Evolutionary conservation across 768 basidiomycete species (phyloP).

Genomic region (Mrakia hoshinonis): DNA sequence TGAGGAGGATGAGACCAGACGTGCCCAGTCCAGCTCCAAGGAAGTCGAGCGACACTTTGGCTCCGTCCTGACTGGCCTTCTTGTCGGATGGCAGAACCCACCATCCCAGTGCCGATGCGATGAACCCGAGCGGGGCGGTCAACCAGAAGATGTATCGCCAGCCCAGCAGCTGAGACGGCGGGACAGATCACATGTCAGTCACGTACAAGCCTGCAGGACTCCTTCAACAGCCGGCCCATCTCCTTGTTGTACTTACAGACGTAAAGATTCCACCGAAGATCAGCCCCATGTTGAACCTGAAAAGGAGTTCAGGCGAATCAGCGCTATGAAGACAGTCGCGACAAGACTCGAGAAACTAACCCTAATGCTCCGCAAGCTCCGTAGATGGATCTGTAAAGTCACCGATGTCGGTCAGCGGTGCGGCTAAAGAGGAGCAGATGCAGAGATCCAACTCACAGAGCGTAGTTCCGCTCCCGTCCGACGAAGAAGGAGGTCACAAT

Average conservation of each 20-base stretch:
- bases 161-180: not conserved
- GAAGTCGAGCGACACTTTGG: constrained; percentile 29
- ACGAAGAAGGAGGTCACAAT: constrained; percentile 28
- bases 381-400: too few species aligned
- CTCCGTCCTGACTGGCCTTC: not conserved
- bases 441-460: constrained; percentile 18
- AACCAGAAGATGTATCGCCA: constrained; percentile 16
- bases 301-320: not conserved
- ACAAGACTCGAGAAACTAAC: constrained; percentile 12
- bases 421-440: too few species aligned
- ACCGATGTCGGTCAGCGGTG: too few species aligned
- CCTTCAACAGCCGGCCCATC: constrained; percentile 3
- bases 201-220: too few species aligned
- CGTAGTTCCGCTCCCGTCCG: constrained; percentile 25
- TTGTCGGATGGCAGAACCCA: constrained; percentile 22
- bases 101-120: constrained; percentile 15
- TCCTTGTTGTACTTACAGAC: not conserved
- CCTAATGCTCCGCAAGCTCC: constrained; percentile 29
- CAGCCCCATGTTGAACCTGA: not conserved
- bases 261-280: constrained; percentile 25
- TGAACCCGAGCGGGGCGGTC: constrained; percentile 1
- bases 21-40: constrained; percentile 29
- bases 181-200: too few species aligned
- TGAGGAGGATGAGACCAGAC: constrained; percentile 26
- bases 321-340: too few species aligned